phyloP scores from a whole-genome alignment of 768 basidiomycete genomes.

The Psilocybe cubensis region DNA sequence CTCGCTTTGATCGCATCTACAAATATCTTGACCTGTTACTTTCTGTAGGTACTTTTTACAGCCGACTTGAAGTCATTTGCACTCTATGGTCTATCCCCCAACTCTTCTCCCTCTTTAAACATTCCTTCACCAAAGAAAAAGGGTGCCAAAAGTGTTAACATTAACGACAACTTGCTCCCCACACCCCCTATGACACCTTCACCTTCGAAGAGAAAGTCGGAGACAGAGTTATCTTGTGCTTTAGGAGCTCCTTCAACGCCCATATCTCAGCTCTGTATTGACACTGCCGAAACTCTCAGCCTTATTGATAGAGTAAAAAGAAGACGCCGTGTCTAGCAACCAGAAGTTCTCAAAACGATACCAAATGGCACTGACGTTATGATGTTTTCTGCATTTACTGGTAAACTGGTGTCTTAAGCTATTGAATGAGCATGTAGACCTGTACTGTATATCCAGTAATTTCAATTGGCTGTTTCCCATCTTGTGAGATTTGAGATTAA shows the following conservation, averaged over 20 bases:
- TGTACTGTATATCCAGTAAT: neutral
- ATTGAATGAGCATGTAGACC: neutral
- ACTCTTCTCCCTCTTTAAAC: slow-evolving; percentile 15
- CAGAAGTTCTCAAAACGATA: too few species aligned
- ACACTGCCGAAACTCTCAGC: slow-evolving; percentile 19
- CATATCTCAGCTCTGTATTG: slow-evolving; percentile 4
- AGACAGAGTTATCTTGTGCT: neutral
- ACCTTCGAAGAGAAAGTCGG: slow-evolving; percentile 34
- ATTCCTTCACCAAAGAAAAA: slow-evolving; percentile 8
- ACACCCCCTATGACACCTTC: slow-evolving; percentile 34
- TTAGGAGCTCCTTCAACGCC: neutral
- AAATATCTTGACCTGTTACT: neutral
- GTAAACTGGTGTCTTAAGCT: neutral
- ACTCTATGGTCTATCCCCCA: slow-evolving; percentile 50
- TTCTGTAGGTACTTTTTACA: slow-evolving; percentile 68
- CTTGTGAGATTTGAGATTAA: too few species aligned
- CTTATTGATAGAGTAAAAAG: slow-evolving; percentile 48
- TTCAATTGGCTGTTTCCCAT: too few species aligned
- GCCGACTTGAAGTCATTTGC: slow-evolving; percentile 74
- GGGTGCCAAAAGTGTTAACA: neutral
- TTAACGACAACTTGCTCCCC: slow-evolving; percentile 15
- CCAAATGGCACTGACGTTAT: too few species aligned
- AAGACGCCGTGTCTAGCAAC: slow-evolving; percentile 22
- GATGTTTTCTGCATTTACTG: too few species aligned
- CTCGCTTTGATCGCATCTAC: neutral